These are phyloP conservation scores for Rubia peregrina DNA, from an alignment of 305 asterid species.

Conservation along the genomic window DNA sequence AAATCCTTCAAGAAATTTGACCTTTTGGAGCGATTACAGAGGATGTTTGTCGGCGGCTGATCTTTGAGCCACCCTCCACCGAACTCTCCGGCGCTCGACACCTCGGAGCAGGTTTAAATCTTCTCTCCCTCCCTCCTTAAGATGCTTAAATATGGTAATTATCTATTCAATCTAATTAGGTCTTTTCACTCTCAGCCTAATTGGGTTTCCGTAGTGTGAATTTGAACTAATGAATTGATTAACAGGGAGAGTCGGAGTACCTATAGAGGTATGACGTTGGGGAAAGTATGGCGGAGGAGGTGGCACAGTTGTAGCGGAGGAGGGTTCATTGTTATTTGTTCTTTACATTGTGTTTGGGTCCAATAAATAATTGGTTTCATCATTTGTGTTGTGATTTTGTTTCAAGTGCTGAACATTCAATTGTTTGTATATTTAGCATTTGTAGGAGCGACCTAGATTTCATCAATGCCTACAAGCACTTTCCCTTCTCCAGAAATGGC, in stretches of 20 bases:
- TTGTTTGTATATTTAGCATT: too few relatives aligned
- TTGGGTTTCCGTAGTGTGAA: neutral
- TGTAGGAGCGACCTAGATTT: too few relatives aligned
- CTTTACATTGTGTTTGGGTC: too few relatives aligned
- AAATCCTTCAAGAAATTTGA: too few relatives aligned
- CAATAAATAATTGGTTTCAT: too few relatives aligned
- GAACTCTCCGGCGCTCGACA: neutral
- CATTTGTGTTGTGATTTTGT: too few relatives aligned
- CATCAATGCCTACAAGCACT: too few relatives aligned
- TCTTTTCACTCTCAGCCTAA: neutral
- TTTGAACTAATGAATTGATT: neutral
- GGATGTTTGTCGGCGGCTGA: neutral
- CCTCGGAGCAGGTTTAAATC: neutral
- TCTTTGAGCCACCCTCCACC: neutral
- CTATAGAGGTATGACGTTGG: neutral
- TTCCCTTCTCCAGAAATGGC: too few relatives aligned
- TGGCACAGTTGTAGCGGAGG: too few relatives aligned
- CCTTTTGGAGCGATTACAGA: neutral
- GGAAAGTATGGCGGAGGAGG: too few relatives aligned
- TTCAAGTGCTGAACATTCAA: too few relatives aligned
- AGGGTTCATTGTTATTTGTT: too few relatives aligned
- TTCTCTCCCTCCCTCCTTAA: neutral
- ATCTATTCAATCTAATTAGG: neutral
- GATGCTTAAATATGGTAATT: neutral
- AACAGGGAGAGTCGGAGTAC: conserved; percentile 3